These are phyloP conservation scores for Plasmopara muralis DNA, from an alignment of 352 stramenopile species.

Conservation along the genomic window DNA sequence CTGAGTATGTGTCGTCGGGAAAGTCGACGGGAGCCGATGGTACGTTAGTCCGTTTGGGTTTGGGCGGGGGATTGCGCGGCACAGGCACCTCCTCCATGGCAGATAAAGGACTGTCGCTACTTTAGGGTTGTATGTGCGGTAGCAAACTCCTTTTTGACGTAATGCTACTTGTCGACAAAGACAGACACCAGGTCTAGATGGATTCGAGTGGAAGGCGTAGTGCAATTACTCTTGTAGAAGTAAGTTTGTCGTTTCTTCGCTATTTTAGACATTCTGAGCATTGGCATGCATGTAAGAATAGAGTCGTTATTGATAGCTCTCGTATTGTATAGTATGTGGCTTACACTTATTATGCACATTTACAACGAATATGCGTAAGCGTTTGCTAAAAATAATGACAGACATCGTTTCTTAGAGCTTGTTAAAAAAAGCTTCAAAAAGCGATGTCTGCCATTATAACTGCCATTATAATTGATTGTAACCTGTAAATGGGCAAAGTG, in stretches of 20 bases:
- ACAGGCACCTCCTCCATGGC: conserved; percentile 52
- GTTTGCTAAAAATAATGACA: too few relatives aligned
- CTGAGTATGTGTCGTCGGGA: conserved; percentile 49
- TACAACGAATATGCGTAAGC: too few relatives aligned
- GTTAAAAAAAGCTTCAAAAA: too few relatives aligned
- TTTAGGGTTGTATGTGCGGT: too few relatives aligned
- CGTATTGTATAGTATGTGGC: background rate
- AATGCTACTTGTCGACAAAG: too few relatives aligned
- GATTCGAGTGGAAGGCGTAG: conserved; percentile 6
- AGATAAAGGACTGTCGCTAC: background rate
- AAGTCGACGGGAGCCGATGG: conserved; percentile 28
- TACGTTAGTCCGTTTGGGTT: conserved; percentile 62
- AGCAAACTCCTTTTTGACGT: too few relatives aligned
- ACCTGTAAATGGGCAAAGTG: too few relatives aligned
- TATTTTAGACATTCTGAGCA: conserved; percentile 13
- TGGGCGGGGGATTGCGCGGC: conserved; percentile 54
- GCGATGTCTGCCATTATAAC: too few relatives aligned
- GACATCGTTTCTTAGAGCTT: too few relatives aligned
- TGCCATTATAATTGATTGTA: too few relatives aligned
- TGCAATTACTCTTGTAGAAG: background rate
- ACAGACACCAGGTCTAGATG: conserved; percentile 1
- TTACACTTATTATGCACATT: too few relatives aligned
- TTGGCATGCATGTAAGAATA: conserved; percentile 19
- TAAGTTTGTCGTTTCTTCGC: conserved; percentile 17
- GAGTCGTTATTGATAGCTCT: conserved; percentile 20